These are phyloP conservation scores for Leishmania braziliensis DNA, from an alignment of 208 protist genomes.

Conservation along the genomic window DNA sequence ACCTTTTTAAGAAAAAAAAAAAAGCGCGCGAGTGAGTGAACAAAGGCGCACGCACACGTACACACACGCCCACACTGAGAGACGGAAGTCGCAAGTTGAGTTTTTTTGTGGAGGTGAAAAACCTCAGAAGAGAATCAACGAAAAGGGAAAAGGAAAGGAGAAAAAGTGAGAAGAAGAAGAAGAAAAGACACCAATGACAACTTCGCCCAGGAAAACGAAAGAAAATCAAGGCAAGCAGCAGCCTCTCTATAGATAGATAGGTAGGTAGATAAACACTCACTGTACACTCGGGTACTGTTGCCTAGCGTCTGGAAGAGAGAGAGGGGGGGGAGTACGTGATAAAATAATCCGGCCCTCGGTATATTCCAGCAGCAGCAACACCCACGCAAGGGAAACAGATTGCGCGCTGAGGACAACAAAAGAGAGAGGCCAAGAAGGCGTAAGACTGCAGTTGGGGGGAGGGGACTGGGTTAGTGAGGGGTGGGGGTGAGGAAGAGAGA, in stretches of 20 bases:
- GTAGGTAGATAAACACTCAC: neutral
- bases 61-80: neutral
- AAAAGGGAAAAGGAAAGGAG: neutral
- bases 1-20: neutral
- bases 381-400: neutral
- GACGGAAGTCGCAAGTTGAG: neutral
- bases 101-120: neutral
- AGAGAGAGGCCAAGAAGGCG: neutral
- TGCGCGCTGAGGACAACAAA: neutral
- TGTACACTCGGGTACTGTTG: neutral
- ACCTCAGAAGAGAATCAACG: neutral
- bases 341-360: neutral
- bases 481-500: neutral
- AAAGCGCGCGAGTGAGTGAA: neutral
- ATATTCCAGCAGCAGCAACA: constrained; percentile 2
- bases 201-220: neutral
- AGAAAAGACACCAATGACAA: neutral
- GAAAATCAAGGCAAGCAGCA: neutral
- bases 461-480: neutral
- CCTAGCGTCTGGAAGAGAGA: neutral
- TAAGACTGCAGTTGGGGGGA: neutral
- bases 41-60: neutral
- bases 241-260: neutral
- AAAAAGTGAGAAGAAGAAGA: neutral
- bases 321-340: neutral